Conservation (phyloP, 352 stramenopile genomes). For the Globisporangium nunn region DNA sequence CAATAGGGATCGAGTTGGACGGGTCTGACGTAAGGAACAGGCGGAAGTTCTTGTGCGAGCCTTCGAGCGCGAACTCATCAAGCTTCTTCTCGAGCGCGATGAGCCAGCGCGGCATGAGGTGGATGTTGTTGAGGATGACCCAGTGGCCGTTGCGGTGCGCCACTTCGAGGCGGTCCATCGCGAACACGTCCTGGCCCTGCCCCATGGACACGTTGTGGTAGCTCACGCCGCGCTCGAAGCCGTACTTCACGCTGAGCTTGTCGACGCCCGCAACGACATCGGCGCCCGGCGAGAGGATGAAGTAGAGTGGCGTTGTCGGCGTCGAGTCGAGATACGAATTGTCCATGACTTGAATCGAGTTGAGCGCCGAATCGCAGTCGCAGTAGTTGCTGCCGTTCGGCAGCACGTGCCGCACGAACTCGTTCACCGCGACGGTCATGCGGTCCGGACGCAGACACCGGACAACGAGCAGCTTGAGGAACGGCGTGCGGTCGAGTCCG, state of each 20-base stretch:
- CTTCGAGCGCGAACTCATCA: conserved; percentile 92
- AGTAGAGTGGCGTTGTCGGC: conserved; percentile 94
- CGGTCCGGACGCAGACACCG: conserved; percentile 91
- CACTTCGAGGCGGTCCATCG: conserved; percentile 92
- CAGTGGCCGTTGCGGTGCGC: conserved; percentile 95
- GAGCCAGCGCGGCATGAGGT: conserved; percentile 96
- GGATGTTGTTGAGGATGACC: conserved; percentile 98
- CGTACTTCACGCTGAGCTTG: conserved; percentile 92
- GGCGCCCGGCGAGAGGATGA: conserved; percentile 93
- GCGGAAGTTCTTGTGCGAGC: conserved; percentile 92
- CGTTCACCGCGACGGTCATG: conserved; percentile 92
- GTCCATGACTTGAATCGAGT: conserved; percentile 94
- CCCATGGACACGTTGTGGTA: conserved; percentile 98
- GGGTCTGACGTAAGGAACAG: conserved; percentile 94
- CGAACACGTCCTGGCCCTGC: conserved; percentile 94
- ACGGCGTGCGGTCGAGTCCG: conserved; percentile 91
- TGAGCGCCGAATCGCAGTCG: conserved; percentile 95
- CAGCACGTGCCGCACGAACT: conserved; percentile 92
- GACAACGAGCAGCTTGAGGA: conserved; percentile 96
- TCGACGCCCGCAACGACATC: conserved; percentile 95
- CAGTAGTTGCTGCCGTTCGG: conserved; percentile 93
- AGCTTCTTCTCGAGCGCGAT: conserved; percentile 96
- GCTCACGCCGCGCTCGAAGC: conserved; percentile 92
- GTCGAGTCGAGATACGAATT: conserved; percentile 93
- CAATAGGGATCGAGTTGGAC: conserved; percentile 92